phyloP scores from a whole-genome alignment of 805 yeast species.

The Cephaloascus fragrans region DNA sequence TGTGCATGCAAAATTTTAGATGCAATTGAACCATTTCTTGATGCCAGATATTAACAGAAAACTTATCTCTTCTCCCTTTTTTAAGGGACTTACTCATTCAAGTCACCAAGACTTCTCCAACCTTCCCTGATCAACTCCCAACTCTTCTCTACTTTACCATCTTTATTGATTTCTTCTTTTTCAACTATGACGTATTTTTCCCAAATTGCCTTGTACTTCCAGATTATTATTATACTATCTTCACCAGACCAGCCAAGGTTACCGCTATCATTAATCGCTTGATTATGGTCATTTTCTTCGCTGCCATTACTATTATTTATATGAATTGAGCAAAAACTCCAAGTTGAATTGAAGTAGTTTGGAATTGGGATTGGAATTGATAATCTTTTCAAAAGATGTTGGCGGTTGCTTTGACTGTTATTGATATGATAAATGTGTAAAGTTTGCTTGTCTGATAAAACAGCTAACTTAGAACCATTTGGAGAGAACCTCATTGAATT shows the following conservation, averaged over 20 bases:
- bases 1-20: no score
- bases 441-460: conserved; percentile 82
- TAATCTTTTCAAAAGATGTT: conserved; percentile 54
- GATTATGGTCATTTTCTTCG: conserved; percentile 6
- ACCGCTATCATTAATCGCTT: conserved; percentile 24
- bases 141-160: conserved; percentile 12
- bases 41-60: background rate
- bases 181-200: conserved; percentile 74
- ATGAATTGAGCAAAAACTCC: conserved; percentile 79
- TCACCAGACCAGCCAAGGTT: conserved; percentile 71
- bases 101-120: conserved; percentile 51
- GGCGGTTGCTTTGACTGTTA: conserved; percentile 30
- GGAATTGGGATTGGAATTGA: conserved; percentile 53
- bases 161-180: conserved; percentile 14
- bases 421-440: conserved; percentile 68
- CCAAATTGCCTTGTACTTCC: conserved; percentile 73
- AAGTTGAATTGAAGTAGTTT: conserved; percentile 69
- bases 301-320: conserved; percentile 13
- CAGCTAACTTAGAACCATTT: conserved; percentile 67
- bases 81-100: conserved; percentile 13
- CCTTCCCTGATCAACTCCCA: conserved; percentile 61
- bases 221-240: conserved; percentile 61
- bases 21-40: no score
- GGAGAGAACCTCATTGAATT: conserved; percentile 81
- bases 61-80: background rate